Evolutionary conservation across 257 asterid species (phyloP).

Genomic region (Fraxinus americana): DNA sequence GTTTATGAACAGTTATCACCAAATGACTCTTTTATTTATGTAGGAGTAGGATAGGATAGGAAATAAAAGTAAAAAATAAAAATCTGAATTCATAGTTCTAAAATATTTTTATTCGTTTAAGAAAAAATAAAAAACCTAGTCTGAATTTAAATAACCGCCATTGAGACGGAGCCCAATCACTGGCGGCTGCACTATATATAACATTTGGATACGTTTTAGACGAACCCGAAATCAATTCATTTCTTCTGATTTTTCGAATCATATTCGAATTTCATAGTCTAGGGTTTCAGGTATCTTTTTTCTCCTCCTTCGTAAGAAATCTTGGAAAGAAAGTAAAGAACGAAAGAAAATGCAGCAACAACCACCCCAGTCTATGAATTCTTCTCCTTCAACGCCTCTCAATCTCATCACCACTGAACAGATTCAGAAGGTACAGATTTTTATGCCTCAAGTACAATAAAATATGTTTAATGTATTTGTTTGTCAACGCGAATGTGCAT

Average conservation of each 20-base stretch:
- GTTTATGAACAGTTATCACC: no score
- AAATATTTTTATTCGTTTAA: no score
- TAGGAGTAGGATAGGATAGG: no score
- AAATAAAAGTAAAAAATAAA: no score
- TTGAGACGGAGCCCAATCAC: no score
- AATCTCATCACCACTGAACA: slow-evolving; percentile 86
- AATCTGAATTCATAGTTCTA: no score
- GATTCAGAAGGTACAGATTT: slow-evolving; percentile 82
- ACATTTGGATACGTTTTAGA: no score
- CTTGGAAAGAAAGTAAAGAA: neutral
- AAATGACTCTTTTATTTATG: no score
- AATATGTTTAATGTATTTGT: neutral
- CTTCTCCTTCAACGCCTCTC: slow-evolving; percentile 59
- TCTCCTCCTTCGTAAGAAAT: neutral
- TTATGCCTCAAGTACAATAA: neutral
- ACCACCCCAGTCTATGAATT: slow-evolving; percentile 45
- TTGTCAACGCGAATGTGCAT: neutral
- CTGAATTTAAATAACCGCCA: no score
- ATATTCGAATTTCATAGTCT: neutral
- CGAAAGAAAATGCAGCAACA: slow-evolving; percentile 37
- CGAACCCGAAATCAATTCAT: no score
- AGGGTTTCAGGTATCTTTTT: neutral
- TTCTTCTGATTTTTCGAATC: neutral
- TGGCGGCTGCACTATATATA: no score
- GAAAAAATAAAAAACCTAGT: no score